A percentile compares a stretch with the other conserved stretches of the same genome.
Evolutionary conservation across 2,329 filamentous ascomycete genomes (phyloP).

Genomic region (Paraphoma sp.): DNA sequence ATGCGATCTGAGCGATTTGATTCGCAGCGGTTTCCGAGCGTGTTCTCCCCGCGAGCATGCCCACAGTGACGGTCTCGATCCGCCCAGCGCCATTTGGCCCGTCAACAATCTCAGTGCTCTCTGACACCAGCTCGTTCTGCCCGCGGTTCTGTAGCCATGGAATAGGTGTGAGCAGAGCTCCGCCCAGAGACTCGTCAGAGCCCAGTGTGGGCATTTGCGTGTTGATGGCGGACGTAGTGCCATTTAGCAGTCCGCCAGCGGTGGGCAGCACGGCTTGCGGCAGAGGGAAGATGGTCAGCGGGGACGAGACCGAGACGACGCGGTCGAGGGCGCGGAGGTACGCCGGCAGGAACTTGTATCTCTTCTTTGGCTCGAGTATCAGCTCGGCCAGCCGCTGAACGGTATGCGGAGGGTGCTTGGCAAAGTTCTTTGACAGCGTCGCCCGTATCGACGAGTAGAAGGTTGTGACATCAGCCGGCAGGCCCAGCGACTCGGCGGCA

Average conservation of each 20-base stretch:
- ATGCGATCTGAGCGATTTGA: slow-evolving; percentile 35
- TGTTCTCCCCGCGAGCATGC: slow-evolving; percentile 53
- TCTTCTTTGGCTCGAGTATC: slow-evolving; percentile 73
- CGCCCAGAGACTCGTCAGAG: slow-evolving; percentile 87
- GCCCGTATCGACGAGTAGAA: slow-evolving; percentile 46
- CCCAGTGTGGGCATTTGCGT: slow-evolving; percentile 61
- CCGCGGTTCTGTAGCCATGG: slow-evolving; percentile 72
- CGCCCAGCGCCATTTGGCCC: slow-evolving; percentile 80
- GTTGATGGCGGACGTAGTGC: slow-evolving; percentile 55
- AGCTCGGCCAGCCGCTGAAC: slow-evolving; percentile 92
- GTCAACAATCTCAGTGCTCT: slow-evolving; percentile 80
- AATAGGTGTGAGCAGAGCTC: slow-evolving; percentile 90
- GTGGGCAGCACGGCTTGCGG: slow-evolving; percentile 65
- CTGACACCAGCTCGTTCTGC: slow-evolving; percentile 70
- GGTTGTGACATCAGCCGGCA: slow-evolving; percentile 41
- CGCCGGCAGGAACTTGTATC: slow-evolving; percentile 81
- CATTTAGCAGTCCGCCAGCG: slow-evolving; percentile 65
- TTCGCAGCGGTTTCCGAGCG: slow-evolving; percentile 17
- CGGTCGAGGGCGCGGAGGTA: slow-evolving; percentile 92
- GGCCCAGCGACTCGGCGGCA: slow-evolving; percentile 29
- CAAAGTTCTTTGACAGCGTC: slow-evolving; percentile 72
- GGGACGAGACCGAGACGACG: slow-evolving; percentile 87
- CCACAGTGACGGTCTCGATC: slow-evolving; percentile 81
- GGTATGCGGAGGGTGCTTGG: slow-evolving; percentile 82
- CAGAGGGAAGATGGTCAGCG: slow-evolving; percentile 80